These are phyloP conservation scores for Thalassiosira mediterranea DNA, from an alignment of 352 stramenopile species.

Conservation along the genomic window DNA sequence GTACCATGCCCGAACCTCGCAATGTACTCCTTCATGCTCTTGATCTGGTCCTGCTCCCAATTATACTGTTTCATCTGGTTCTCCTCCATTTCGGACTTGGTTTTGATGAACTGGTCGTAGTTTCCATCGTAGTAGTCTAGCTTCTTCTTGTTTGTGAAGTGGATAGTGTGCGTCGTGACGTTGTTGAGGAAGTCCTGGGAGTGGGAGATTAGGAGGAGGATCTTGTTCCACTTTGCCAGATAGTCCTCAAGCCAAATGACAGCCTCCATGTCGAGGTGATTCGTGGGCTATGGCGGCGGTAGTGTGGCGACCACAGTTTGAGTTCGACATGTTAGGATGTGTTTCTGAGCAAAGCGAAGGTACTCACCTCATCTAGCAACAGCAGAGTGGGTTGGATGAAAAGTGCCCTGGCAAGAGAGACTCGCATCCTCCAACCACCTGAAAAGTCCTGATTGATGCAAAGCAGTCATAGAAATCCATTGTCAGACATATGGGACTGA, in stretches of 20 bases:
- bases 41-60: slow-evolving; percentile 95
- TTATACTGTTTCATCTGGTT: slow-evolving; percentile 98
- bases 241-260: slow-evolving; percentile 99
- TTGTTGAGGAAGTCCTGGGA: slow-evolving; percentile 99
- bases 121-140: slow-evolving; percentile 98
- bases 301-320: no score
- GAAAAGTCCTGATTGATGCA: slow-evolving; percentile 94
- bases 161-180: slow-evolving; percentile 98
- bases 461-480: no score
- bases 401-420: slow-evolving; percentile 94
- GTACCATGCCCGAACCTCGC: slow-evolving; percentile 97
- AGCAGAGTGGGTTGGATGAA: slow-evolving; percentile 96
- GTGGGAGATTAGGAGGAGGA: slow-evolving; percentile 96
- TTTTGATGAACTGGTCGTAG: slow-evolving; percentile 96
- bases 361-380: slow-evolving; percentile 87
- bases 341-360: no score
- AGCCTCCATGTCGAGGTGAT: slow-evolving; percentile 94
- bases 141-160: slow-evolving; percentile 92
- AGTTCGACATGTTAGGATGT: no score
- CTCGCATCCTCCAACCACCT: slow-evolving; percentile 92
- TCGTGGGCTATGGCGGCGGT: slow-evolving; percentile 92
- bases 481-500: no score
- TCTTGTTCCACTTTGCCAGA: slow-evolving; percentile 92
- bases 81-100: slow-evolving; percentile 88
- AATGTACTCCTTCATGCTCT: slow-evolving; percentile 99